Evolutionary conservation across 2,329 filamentous ascomycete species (phyloP).

Genomic region (Talaromyces sp.): DNA sequence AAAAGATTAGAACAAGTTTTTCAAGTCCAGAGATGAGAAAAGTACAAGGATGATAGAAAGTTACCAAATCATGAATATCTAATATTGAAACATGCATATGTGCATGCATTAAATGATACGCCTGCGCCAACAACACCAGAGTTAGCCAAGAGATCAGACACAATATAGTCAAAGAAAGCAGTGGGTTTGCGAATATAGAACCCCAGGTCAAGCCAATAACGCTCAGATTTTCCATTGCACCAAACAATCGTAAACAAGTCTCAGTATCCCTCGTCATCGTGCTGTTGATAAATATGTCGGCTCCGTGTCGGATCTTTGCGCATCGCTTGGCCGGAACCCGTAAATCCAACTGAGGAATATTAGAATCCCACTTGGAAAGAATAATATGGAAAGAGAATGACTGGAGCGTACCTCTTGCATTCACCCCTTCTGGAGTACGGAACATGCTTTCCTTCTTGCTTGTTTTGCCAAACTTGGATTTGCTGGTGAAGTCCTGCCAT

Average conservation of each 20-base stretch:
- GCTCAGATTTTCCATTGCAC: background rate
- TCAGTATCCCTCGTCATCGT: slow-evolving; percentile 58
- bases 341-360: slow-evolving; percentile 71
- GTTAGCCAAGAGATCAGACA: slow-evolving; percentile 16
- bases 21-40: background rate
- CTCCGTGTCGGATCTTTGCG: slow-evolving; percentile 79
- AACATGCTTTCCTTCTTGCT: slow-evolving; percentile 95
- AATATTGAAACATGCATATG: background rate
- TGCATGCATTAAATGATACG: slow-evolving; percentile 9
- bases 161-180: slow-evolving; percentile 1
- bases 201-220: background rate
- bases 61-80: background rate
- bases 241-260: background rate
- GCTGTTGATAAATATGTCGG: slow-evolving; percentile 77
- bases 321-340: slow-evolving; percentile 91
- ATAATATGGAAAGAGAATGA: slow-evolving; percentile 3
- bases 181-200: background rate
- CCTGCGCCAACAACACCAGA: slow-evolving; percentile 13
- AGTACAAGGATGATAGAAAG: slow-evolving; percentile 1
- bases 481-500: slow-evolving; percentile 88
- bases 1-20: slow-evolving; percentile 1
- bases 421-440: slow-evolving; percentile 77
- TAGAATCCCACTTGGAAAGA: background rate
- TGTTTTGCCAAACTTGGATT: slow-evolving; percentile 61
- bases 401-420: slow-evolving; percentile 65